A percentile compares a stretch with the other conserved stretches of the same genome.
Evolutionary conservation across 2,329 filamentous ascomycete species (phyloP).

Genomic region (Fusarium mangiferae): DNA sequence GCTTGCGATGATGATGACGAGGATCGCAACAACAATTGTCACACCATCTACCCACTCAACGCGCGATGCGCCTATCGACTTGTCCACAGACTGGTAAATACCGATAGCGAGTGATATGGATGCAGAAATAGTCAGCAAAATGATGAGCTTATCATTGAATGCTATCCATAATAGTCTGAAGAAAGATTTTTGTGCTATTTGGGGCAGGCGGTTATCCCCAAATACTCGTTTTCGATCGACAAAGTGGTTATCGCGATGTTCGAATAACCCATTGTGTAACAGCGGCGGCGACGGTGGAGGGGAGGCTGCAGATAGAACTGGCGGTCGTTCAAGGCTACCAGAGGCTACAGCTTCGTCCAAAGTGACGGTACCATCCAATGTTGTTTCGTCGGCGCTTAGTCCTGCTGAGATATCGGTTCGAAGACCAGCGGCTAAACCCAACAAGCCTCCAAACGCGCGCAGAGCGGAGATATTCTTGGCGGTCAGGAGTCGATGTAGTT

Average conservation of each 20-base stretch:
- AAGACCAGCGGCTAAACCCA: constrained; percentile 62
- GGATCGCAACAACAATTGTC: constrained; percentile 79
- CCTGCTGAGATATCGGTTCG: constrained; percentile 60
- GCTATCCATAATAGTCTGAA: constrained; percentile 77
- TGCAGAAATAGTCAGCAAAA: constrained; percentile 76
- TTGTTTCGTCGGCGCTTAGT: constrained; percentile 61
- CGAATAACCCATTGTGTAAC: constrained; percentile 45
- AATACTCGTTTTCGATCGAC: constrained; percentile 76
- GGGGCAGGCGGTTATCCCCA: constrained; percentile 66
- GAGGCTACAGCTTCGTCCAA: constrained; percentile 62
- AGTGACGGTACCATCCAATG: constrained; percentile 55
- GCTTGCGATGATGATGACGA: constrained; percentile 79
- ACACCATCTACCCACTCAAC: constrained; percentile 87
- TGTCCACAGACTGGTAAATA: constrained; percentile 76
- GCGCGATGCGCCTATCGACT: constrained; percentile 57
- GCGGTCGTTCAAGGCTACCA: constrained; percentile 46
- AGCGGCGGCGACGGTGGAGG: constrained; percentile 36
- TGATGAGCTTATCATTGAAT: constrained; percentile 83
- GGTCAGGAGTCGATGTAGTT: constrained; percentile 64
- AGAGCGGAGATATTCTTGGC: constrained; percentile 60
- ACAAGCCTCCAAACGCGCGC: constrained; percentile 62
- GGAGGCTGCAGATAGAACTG: constrained; percentile 35
- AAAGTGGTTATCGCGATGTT: constrained; percentile 42
- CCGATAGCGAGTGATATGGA: constrained; percentile 79
- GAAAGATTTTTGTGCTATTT: constrained; percentile 75